phyloP scores from a whole-genome alignment of 169 alveolate genomes.

The Pseudocohnilembus persalinus region DNA sequence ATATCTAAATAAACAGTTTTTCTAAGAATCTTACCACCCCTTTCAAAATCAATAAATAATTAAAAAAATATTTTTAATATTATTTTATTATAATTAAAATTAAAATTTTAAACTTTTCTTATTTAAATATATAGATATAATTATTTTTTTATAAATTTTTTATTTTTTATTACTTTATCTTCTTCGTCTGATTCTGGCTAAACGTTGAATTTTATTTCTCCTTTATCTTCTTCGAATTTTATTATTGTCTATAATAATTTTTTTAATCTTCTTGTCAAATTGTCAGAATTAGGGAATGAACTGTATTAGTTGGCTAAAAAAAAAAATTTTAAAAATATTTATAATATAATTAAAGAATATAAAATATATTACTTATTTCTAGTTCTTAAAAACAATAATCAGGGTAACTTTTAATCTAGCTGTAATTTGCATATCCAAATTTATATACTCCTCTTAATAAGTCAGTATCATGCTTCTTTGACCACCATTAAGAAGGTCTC shows the following conservation, averaged over 20 bases:
- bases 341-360: neutral
- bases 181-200: constrained; percentile 38
- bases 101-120: no score
- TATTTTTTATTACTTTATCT: constrained; percentile 57
- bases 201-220: constrained; percentile 47
- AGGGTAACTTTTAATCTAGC: constrained; percentile 61
- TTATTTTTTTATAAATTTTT: no score
- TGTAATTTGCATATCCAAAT: constrained; percentile 87
- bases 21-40: constrained; percentile 74
- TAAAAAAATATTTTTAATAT: no score
- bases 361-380: constrained; percentile 44
- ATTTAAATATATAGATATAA: no score
- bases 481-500: constrained; percentile 90
- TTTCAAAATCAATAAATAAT: no score
- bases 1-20: constrained; percentile 59
- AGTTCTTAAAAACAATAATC: constrained; percentile 69
- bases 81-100: no score
- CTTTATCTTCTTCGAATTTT: constrained; percentile 53
- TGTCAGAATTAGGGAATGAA: constrained; percentile 89
- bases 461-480: constrained; percentile 86
- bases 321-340: neutral
- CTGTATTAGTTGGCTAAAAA: constrained; percentile 39
- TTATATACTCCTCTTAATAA: constrained; percentile 82
- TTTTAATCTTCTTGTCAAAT: constrained; percentile 83
- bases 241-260: constrained; percentile 75